Evolutionary conservation across 345 rosid genomes (phyloP).

Genomic region (Eucalyptus pauciflora): DNA sequence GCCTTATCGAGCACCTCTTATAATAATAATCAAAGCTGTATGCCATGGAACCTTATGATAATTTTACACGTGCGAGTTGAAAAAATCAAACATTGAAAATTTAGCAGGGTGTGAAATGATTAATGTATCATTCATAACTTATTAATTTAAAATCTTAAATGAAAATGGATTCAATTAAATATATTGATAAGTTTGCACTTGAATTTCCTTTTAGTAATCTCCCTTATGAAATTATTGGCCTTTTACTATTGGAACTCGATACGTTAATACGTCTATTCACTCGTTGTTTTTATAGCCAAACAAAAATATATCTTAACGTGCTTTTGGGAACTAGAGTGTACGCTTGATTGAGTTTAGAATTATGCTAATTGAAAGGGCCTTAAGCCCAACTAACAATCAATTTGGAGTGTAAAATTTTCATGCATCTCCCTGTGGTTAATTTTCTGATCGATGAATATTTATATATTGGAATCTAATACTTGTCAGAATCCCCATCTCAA

Average conservation of each 20-base stretch:
- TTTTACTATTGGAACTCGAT: no score
- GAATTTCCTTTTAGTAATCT: not conserved
- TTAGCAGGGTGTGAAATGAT: not conserved
- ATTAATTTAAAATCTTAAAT: no score
- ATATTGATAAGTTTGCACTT: not conserved
- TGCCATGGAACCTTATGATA: not conserved
- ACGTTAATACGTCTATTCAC: not conserved
- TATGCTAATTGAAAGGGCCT: not conserved
- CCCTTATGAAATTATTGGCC: not conserved
- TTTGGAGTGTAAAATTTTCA: not conserved
- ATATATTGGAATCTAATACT: no score
- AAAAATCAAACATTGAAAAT: not conserved
- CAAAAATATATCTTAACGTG: not conserved
- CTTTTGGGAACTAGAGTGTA: not conserved
- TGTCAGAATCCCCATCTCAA: not conserved
- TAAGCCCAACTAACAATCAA: not conserved
- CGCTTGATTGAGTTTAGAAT: not conserved
- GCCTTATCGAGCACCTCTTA: not conserved
- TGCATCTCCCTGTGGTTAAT: not conserved
- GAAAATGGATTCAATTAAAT: rapidly evolving
- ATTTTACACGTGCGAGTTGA: not conserved
- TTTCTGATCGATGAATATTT: no score
- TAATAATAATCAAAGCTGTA: no score
- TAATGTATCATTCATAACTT: not conserved
- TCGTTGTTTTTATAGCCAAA: not conserved